Evolutionary conservation across 257 asterid species (phyloP), one percentile per base, ranked within the genome.

Genomic region (Echites panduratus): DNA sequence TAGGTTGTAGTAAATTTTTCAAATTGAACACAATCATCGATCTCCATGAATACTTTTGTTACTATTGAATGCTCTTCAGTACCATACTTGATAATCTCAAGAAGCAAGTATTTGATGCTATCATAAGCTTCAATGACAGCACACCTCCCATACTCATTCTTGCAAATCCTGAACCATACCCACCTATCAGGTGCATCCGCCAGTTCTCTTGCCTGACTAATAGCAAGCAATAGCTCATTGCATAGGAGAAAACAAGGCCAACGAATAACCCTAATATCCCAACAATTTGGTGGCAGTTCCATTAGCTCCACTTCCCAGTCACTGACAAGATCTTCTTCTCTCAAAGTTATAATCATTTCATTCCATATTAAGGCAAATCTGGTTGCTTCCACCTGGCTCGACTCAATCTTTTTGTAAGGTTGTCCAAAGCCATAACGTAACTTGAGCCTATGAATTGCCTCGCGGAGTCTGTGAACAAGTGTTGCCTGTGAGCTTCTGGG

Each of bases 331-430:
- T 93, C 98, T 73, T 93, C 98, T 75, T 91, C 97, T 76, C 98
- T 86, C 73, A 93, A 59, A 70, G 94, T 86, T 77, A 93, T 84
- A 57, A 93, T 81, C 40, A 93, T 89, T 74, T 93, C 97, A 35
- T 93, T 91, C 98, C 98, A 93, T 85, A 91, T 84, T 56, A 93
- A 80, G 27, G 98, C 98, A 79, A 93, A 93, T 76, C 96, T 81
- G 48, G 97, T 93, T 56, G 97, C 88, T 47, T 93, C 97, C 57
- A 93, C 91, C 84, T 89, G 91, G 76, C 92, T 91, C 4, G 98
- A 93, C 79, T 93, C 98, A 77, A 93, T 83, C 89, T 93, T 93
- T 90, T 85, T 89, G 86, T 83, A 89, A 0, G 90, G 89, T 83
- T 87, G 87, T 38, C 98, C 98, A 59, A 91, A 88, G 38, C 98